These are phyloP conservation scores for Diaporthe sp. DNA, from an alignment of 2,329 filamentous ascomycete genomes.

Conservation along the genomic window DNA sequence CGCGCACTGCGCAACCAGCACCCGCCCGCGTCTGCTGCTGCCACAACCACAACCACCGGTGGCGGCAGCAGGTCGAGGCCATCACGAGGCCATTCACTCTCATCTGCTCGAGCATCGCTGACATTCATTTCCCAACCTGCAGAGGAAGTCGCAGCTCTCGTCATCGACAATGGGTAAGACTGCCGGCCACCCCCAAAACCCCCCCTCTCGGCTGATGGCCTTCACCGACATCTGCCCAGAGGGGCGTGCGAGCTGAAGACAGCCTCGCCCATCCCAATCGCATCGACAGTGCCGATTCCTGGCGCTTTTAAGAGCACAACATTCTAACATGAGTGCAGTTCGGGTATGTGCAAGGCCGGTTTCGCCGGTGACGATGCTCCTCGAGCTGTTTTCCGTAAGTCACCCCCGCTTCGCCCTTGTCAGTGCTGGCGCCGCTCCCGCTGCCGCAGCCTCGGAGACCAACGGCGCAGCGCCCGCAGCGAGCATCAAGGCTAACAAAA, in stretches of 20 bases:
- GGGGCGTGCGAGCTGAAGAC: constrained; percentile 20
- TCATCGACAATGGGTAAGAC: constrained; percentile 99
- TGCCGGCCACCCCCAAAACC: constrained; percentile 48
- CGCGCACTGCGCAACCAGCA: constrained; percentile 35
- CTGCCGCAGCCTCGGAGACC: not conserved
- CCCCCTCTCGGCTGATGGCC: constrained; percentile 40
- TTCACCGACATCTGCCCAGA: constrained; percentile 53
- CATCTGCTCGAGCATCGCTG: constrained; percentile 52
- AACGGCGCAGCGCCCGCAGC: constrained; percentile 33
- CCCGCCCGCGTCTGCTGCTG: constrained; percentile 38
- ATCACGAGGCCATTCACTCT: constrained; percentile 33
- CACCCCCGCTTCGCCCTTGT: constrained; percentile 52
- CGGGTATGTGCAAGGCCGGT: constrained; percentile 99
- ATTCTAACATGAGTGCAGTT: constrained; percentile 74
- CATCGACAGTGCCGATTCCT: not conserved
- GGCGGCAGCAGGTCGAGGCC: constrained; percentile 29
- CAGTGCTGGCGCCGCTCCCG: constrained; percentile 21
- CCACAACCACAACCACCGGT: constrained; percentile 8
- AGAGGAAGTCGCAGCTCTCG: constrained; percentile 99
- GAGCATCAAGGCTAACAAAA: constrained; percentile 20
- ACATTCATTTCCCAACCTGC: constrained; percentile 58
- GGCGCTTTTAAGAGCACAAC: constrained; percentile 7
- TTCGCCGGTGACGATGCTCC: constrained; percentile 99
- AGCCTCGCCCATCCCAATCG: constrained; percentile 16
- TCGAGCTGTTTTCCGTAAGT: constrained; percentile 99